A percentile compares a stretch with the other conserved stretches of the same genome.
Conservation (phyloP, 805 yeast species). For the Hanseniaspora meyeri region DNA sequence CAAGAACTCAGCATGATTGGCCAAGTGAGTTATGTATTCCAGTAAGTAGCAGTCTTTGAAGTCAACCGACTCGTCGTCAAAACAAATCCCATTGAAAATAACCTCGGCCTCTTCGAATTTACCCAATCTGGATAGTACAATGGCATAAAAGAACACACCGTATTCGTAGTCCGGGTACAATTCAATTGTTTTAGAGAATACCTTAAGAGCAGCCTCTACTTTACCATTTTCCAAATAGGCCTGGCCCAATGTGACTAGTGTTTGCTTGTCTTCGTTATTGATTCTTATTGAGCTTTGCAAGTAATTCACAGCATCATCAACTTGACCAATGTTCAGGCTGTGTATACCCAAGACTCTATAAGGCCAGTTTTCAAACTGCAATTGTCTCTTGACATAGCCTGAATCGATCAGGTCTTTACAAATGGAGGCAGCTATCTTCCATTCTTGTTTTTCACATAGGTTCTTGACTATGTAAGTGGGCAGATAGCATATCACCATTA, state of each 20-base stretch:
- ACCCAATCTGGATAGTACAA: constrained; percentile 49
- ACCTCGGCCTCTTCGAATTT: constrained; percentile 52
- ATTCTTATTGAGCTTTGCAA: constrained; percentile 76
- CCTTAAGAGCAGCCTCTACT: constrained; percentile 73
- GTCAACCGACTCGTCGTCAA: constrained; percentile 7
- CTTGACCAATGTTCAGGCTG: constrained; percentile 56
- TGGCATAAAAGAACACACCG: constrained; percentile 55
- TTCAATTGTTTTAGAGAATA: constrained; percentile 52
- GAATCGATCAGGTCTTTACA: constrained; percentile 54
- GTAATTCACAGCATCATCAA: constrained; percentile 71
- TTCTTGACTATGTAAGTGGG: constrained; percentile 56
- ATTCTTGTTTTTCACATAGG: constrained; percentile 56
- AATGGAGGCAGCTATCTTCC: constrained; percentile 73
- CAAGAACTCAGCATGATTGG: constrained; percentile 42
- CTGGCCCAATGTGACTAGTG: constrained; percentile 97
- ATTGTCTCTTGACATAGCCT: constrained; percentile 43
- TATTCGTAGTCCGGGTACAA: constrained; percentile 46
- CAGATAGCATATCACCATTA: constrained; percentile 61
- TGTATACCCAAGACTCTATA: constrained; percentile 75
- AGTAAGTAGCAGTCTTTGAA: constrained; percentile 10
- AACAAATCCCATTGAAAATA: constrained; percentile 34
- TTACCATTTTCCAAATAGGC: constrained; percentile 79
- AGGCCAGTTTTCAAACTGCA: constrained; percentile 62
- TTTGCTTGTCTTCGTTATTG: constrained; percentile 51
- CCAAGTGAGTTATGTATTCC: constrained; percentile 26